These are phyloP conservation scores for Trypanosoma melophagium DNA, from an alignment of 208 protist genomes.

Conservation along the genomic window DNA sequence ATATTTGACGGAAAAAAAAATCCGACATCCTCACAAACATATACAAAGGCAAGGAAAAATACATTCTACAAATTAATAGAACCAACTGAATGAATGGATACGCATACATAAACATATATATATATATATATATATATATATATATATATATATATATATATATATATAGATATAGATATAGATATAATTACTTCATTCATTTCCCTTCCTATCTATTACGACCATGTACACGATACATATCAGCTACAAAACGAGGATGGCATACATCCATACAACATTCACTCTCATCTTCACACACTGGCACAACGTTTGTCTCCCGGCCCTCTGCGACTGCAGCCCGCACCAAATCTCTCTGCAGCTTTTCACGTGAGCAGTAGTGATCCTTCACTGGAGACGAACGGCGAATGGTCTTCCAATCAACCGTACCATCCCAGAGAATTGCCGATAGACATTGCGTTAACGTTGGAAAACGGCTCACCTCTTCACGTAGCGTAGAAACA, in stretches of 20 bases:
- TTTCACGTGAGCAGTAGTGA: background rate
- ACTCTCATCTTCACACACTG: background rate
- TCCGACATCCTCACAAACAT: too few relatives aligned
- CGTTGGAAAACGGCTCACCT: conserved; percentile 13
- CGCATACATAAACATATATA: too few relatives aligned
- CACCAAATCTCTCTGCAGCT: conserved; percentile 15
- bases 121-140: too few relatives aligned
- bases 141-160: background rate
- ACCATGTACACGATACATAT: conserved; percentile 6
- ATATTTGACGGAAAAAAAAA: too few relatives aligned
- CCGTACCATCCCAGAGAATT: conserved; percentile 24
- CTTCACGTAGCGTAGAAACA: conserved; percentile 16
- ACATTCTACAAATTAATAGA: too few relatives aligned
- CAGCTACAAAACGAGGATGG: conserved; percentile 26
- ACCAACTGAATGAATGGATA: too few relatives aligned
- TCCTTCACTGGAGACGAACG: background rate
- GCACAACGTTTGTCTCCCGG: background rate
- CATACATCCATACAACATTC: conserved; percentile 24
- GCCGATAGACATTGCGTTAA: conserved; percentile 20
- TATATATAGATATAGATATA: background rate
- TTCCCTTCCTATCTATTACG: background rate
- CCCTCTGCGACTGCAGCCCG: conserved; percentile 11
- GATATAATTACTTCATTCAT: conserved; percentile 1
- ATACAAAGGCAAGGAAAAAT: too few relatives aligned
- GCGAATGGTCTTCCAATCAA: conserved; percentile 16